Percentiles rank a stretch among this genome's conserved stretches.
These are phyloP conservation scores for Atkinsonella texensis DNA, from an alignment of 2,329 filamentous ascomycete species.

Conservation along the genomic window DNA sequence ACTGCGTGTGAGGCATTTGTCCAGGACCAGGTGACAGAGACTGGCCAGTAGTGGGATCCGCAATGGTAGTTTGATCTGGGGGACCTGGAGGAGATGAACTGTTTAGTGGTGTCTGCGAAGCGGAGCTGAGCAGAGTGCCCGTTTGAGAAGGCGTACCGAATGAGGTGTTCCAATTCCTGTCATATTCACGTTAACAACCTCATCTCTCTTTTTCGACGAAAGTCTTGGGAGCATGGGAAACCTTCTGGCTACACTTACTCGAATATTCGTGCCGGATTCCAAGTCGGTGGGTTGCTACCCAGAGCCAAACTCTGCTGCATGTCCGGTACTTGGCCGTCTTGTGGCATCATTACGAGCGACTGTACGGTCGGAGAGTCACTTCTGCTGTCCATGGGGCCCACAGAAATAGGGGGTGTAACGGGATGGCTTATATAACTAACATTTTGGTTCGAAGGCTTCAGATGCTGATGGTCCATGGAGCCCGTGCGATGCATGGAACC, in stretches of 20 bases:
- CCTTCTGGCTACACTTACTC: slow-evolving; percentile 49
- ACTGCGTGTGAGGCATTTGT: slow-evolving; percentile 37
- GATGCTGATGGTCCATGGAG: slow-evolving; percentile 41
- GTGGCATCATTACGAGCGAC: slow-evolving; percentile 60
- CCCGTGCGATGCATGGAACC: slow-evolving; percentile 32
- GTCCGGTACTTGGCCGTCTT: slow-evolving; percentile 41
- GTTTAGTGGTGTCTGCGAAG: slow-evolving; percentile 27
- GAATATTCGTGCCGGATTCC: slow-evolving; percentile 83
- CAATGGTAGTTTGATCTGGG: slow-evolving; percentile 40
- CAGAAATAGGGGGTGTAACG: slow-evolving; percentile 70
- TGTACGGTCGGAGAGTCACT: slow-evolving; percentile 63
- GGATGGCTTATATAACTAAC: slow-evolving; percentile 60
- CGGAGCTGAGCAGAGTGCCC: slow-evolving; percentile 17
- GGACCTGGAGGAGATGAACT: slow-evolving; percentile 36
- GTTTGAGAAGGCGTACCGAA: slow-evolving; percentile 57
- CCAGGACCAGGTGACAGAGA: slow-evolving; percentile 33
- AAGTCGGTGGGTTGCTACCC: slow-evolving; percentile 54
- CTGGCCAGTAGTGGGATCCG: slow-evolving; percentile 36
- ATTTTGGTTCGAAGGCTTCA: slow-evolving; percentile 34
- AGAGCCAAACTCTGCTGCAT: slow-evolving; percentile 45
- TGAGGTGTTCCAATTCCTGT: slow-evolving; percentile 86
- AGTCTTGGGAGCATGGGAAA: too few species aligned
- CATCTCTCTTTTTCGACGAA: not conserved
- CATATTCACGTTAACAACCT: not conserved
- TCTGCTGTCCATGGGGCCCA: slow-evolving; percentile 60